Evolutionary conservation across 306 rosid species (phyloP).

Genomic region (Aeschynomene evenia): DNA sequence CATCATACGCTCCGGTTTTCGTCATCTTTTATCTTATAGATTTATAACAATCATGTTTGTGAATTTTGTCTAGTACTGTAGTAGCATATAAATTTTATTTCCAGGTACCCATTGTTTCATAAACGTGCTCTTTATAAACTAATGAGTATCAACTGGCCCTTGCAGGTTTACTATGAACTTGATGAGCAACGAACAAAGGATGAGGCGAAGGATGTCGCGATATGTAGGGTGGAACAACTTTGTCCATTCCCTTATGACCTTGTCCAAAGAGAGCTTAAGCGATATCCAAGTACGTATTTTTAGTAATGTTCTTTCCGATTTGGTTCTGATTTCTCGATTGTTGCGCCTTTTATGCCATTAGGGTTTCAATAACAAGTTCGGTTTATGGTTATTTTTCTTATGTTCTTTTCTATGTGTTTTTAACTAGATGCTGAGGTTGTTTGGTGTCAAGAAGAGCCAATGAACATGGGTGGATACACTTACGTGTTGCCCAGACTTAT

Average conservation of each 20-base stretch:
- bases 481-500: conserved; percentile 70
- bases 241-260: conserved; percentile 98
- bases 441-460: conserved; percentile 98
- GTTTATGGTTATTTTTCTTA: not conserved
- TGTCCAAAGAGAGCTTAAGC: conserved; percentile 83
- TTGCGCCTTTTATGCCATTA: not conserved
- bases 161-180: conserved; percentile 92
- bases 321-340: not conserved
- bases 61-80: not conserved
- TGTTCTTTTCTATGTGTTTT: conserved; percentile 21
- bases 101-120: conserved; percentile 6
- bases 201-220: conserved; percentile 76
- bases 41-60: conserved; percentile 1
- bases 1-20: not conserved
- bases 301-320: not conserved
- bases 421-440: conserved; percentile 87
- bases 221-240: conserved; percentile 94
- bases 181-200: conserved; percentile 71
- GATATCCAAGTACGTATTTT: conserved; percentile 82
- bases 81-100: not conserved
- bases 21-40: not conserved
- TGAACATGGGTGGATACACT: conserved; percentile 95
- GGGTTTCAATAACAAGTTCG: not conserved
- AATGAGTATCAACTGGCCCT: not conserved
- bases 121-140: conserved; percentile 11